Evolutionary conservation across 2,329 filamentous ascomycete genomes (phyloP).

Genomic region (Fusarium avenaceum): DNA sequence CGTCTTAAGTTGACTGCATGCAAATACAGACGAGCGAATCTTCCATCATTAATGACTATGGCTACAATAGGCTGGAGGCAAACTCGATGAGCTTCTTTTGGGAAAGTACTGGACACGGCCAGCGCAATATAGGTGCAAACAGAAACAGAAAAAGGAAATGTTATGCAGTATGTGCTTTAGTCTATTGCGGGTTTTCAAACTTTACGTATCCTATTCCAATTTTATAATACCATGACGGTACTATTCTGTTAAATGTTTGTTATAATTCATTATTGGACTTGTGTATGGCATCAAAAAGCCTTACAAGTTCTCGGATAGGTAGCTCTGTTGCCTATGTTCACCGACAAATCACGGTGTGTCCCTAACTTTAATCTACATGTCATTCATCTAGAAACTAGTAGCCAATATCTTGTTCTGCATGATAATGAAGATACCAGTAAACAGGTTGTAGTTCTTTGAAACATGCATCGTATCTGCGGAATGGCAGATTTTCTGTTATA

Average conservation of each 20-base stretch:
- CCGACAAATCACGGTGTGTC: too few species aligned
- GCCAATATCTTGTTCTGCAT: slow-evolving; percentile 22
- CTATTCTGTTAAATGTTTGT: background rate
- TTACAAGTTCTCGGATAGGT: background rate
- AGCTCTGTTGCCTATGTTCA: background rate
- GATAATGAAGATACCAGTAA: slow-evolving; percentile 5
- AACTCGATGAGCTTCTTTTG: background rate
- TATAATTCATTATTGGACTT: background rate
- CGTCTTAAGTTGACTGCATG: background rate
- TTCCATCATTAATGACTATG: background rate
- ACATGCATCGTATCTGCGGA: background rate
- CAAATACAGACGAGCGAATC: background rate
- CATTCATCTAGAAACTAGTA: background rate
- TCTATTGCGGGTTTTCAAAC: slow-evolving; percentile 8
- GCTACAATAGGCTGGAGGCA: background rate
- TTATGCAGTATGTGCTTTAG: slow-evolving; percentile 20
- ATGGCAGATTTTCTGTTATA: slow-evolving; percentile 1
- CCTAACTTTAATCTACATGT: background rate
- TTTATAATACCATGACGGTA: background rate
- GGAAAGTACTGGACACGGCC: background rate
- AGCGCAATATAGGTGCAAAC: slow-evolving; percentile 3
- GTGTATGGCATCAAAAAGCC: background rate
- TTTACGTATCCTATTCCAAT: slow-evolving; percentile 16
- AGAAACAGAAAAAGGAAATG: background rate
- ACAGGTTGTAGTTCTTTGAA: slow-evolving; percentile 2